Percentiles rank a stretch among this genome's conserved stretches.
Evolutionary conservation across 2,329 filamentous ascomycete genomes (phyloP).

Genomic region (Exophiala phaeomuriformis): DNA sequence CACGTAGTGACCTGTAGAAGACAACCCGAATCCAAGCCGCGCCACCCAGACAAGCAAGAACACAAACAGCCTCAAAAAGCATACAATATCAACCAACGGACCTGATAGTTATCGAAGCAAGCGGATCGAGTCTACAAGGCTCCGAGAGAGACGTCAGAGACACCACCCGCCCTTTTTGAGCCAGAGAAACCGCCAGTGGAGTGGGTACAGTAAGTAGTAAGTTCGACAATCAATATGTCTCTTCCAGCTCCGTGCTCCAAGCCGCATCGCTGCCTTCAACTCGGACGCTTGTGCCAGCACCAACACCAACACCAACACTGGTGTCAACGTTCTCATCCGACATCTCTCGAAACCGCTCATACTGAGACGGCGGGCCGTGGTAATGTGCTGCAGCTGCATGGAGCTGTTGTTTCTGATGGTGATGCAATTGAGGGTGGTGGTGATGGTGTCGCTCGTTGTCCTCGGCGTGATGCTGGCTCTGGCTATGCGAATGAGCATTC

Average conservation of each 20-base stretch:
- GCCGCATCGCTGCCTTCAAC: slow-evolving; percentile 25
- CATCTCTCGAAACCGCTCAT: slow-evolving; percentile 15
- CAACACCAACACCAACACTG: not conserved
- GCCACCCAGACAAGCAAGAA: too few species aligned
- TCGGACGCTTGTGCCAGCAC: slow-evolving; percentile 3
- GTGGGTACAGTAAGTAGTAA: not conserved
- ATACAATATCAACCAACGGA: too few species aligned
- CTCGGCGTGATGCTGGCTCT: not conserved
- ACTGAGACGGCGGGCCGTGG: not conserved
- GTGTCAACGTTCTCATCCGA: slow-evolving; percentile 19
- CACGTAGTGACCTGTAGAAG: too few species aligned
- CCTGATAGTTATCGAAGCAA: too few species aligned
- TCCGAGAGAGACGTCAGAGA: too few species aligned
- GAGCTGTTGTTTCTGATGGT: not conserved
- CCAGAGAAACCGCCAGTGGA: too few species aligned
- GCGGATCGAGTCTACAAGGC: too few species aligned
- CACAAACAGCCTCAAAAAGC: too few species aligned
- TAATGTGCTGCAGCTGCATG: not conserved
- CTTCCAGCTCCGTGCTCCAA: slow-evolving; percentile 26
- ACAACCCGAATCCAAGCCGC: too few species aligned
- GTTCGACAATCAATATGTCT: slow-evolving; percentile 21
- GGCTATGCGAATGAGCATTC: slow-evolving; percentile 7
- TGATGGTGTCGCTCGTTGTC: slow-evolving; percentile 5
- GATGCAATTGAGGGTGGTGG: not conserved
- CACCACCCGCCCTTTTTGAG: too few species aligned